Conservation (phyloP, 345 rosid genomes). For the Kernera saxatilis region DNA sequence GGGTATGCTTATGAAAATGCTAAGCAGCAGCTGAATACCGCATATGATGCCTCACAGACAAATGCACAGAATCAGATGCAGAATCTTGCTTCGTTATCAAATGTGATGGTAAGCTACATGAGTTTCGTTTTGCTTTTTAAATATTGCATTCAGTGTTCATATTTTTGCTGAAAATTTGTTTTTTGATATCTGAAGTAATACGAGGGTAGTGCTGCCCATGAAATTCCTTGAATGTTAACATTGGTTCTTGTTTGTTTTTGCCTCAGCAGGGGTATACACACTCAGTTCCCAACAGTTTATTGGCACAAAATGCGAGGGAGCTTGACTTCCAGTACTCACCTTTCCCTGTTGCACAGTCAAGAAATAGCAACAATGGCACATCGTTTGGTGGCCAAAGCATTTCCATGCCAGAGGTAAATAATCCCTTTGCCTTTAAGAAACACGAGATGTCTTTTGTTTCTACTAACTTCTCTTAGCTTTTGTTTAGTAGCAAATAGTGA, state of each 20-base stretch:
- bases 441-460: background rate
- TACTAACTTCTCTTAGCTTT: background rate
- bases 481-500: background rate
- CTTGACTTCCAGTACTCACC: constrained; percentile 80
- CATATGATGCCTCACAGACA: constrained; percentile 52
- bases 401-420: constrained; percentile 75
- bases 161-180: background rate
- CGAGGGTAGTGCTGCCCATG: background rate
- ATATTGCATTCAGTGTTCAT: background rate
- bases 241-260: constrained; percentile 11
- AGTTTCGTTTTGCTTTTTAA: background rate
- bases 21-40: constrained; percentile 52
- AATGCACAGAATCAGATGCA: constrained; percentile 59
- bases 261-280: constrained; percentile 61
- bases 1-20: constrained; percentile 58
- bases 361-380: constrained; percentile 58
- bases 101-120: constrained; percentile 59
- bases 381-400: constrained; percentile 64
- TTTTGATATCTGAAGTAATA: background rate
- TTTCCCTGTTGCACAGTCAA: constrained; percentile 59
- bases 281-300: constrained; percentile 64
- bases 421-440: background rate
- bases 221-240: background rate
- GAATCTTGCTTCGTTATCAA: constrained; percentile 60
- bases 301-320: constrained; percentile 78